Base-by-base conservation (phyloP, 78 protist species). In the Speleostelium caveatum region DNA sequence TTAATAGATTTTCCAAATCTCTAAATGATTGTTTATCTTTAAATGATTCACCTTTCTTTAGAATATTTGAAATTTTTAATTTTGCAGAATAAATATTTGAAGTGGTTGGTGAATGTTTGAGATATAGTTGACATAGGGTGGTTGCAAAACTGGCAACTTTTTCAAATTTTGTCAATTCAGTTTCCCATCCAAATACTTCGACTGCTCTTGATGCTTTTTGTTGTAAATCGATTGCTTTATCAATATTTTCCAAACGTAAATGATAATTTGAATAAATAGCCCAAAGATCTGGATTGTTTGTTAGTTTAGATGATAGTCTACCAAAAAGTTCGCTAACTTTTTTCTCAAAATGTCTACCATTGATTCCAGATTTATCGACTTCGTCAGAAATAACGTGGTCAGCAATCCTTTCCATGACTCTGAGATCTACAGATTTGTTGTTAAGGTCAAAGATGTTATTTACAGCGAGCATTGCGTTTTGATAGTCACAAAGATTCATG, bases 141-240 rank as follows among this genome's bases (percentile, higher is more conserved):
- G 30, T 53, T 14, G 16, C 24, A 35, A 28, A 69, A n/a, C 5
- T 22, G 2, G 56, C 69, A 74, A 83, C 91, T 42, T 62, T 35
- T 41, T 67, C 79, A 58, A 83, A 83, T 4, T 30, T 38, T 0
- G 65, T 8, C 36, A 69, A 41, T 7, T 56, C 49, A 24, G 26
- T 62, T 1, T 88, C 94, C 94, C 94, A 88, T 19, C 65, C 65
- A 0, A 67, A 69, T 16, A 66, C 38, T 39, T 73, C 87, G 42
- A 63, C 22, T 14, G 77, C 7, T 39, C 94, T 62, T 60, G 67
- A 69, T 1, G 89, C 77, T 69, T 75, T 74, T 38, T 88, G 89
- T 59, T 58, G 79, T 2, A 78, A 39, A 61, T 88, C 94, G 30
- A 88, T 88, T 2, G 89, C 60, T 38, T 75, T 88, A 42, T 88